Evolutionary conservation across 139 green algal genomes (phyloP).

Genomic region (Chlorella sp.): DNA sequence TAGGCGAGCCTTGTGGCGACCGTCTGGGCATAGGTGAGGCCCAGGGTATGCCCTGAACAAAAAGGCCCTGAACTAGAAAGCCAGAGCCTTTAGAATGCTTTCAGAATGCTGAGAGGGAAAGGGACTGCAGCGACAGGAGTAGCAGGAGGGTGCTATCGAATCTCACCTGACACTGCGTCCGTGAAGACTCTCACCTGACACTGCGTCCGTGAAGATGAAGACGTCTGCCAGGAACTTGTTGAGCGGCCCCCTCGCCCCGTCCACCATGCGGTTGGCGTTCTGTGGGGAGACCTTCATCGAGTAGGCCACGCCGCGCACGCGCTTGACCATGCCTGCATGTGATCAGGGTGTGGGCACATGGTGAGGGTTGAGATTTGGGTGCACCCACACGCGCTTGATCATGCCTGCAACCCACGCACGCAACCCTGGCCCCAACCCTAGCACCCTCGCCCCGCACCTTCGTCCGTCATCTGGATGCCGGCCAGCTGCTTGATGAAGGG

Average conservation of each 20-base stretch:
- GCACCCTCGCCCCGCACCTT: constrained; percentile 34
- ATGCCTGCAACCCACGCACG: not conserved
- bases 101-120: too few species aligned
- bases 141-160: too few species aligned
- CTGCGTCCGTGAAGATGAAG: constrained; percentile 98
- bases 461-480: constrained; percentile 29
- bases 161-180: constrained; percentile 66
- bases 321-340: constrained; percentile 82
- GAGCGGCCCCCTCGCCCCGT: constrained; percentile 77
- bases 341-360: too few species aligned
- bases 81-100: too few species aligned
- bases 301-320: constrained; percentile 92
- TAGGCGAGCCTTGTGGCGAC: too few species aligned
- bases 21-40: too few species aligned
- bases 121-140: too few species aligned
- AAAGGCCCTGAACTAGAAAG: too few species aligned
- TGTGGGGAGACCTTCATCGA: constrained; percentile 60
- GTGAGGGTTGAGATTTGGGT: too few species aligned
- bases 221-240: constrained; percentile 95
- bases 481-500: constrained; percentile 53
- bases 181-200: constrained; percentile 79
- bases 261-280: constrained; percentile 82
- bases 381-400: too few species aligned
- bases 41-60: too few species aligned
- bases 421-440: not conserved